Base-by-base conservation (phyloP, 805 yeast species). In the Candida railenensis region DNA sequence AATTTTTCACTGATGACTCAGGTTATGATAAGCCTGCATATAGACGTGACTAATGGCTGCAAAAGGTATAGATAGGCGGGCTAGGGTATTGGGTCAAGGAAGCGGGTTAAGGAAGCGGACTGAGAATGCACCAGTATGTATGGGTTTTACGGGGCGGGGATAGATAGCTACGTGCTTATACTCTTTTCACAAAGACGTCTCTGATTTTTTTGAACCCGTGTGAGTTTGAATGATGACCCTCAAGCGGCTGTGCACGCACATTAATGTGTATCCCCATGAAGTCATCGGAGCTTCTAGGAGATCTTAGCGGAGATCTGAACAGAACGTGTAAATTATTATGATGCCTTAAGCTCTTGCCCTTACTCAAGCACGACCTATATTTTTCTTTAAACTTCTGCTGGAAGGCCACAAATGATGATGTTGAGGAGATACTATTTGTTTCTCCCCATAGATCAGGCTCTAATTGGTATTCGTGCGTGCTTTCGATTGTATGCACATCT, bases 401-500 rank as follows among this genome's bases (percentile, higher is more conserved):
- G 40, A 47, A 28, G n/a, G 33, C 39, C 15, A 36, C 15, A 25
- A 12, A 34, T 11, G 37, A 18, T 14, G 46, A 4, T 36, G 37
- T 32, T 16, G 44, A 19, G n/a, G 38, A 34, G 12, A 21, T 34
- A 30, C 22, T 25, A 34, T 9, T 28, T 5, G 22, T 19, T 36
- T 16, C 39, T 36, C 4, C n/a, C n/a, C n/a, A n/a, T n/a, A n/a
- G n/a, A n/a, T n/a, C 22, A n/a, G 21, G 14, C 12, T 16, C 39
- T 4, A 12, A 36, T 20, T 5, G 14, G 12, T 5, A n/a, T 14
- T 18, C 21, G 14, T 36, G 21, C 18, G 48, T 30, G 7, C 32
- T 43, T n/a, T 51, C 51, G 9, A 62, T 59, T 1, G 56, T 55
- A 4, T 63, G 62, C 2, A 62, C 55, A 40, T 62, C 65, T 9